A percentile compares a stretch with the other conserved stretches of the same genome.
phyloP scores from a whole-genome alignment of 768 basidiomycete species.

The Cantharellus cinnabarinus region DNA sequence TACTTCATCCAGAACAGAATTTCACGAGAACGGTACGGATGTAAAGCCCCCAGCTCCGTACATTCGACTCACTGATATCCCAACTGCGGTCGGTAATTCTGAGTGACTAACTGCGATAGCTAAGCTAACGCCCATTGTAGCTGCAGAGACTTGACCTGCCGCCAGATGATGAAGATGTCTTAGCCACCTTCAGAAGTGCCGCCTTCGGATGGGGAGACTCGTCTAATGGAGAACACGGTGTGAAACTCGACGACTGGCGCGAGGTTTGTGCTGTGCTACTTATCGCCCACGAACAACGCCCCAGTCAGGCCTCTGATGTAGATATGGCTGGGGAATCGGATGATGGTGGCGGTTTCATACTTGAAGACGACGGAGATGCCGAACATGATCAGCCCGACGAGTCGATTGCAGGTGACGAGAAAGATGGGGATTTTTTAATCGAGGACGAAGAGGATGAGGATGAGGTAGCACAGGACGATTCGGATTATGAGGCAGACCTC shows the following conservation, averaged over 20 bases:
- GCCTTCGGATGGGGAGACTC: conserved; percentile 40
- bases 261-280: conserved; percentile 52
- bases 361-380: background rate
- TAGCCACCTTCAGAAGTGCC: conserved; percentile 54
- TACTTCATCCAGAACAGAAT: no score
- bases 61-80: no score
- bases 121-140: background rate
- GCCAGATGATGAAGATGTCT: conserved; percentile 35
- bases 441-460: background rate
- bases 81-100: no score
- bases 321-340: background rate
- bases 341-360: background rate
- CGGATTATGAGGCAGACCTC: background rate
- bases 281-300: conserved; percentile 21
- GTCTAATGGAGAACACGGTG: conserved; percentile 12
- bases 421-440: conserved; percentile 13
- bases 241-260: conserved; percentile 56
- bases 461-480: background rate
- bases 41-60: no score
- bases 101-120: no score
- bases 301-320: conserved; percentile 1
- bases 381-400: background rate
- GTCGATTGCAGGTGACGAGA: conserved; percentile 12
- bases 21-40: no score
- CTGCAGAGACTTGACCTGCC: conserved; percentile 39